Percentiles rank a stretch among this genome's conserved stretches.
Evolutionary conservation across 768 basidiomycete genomes (phyloP).

Genomic region (Steccherinum ochraceum): DNA sequence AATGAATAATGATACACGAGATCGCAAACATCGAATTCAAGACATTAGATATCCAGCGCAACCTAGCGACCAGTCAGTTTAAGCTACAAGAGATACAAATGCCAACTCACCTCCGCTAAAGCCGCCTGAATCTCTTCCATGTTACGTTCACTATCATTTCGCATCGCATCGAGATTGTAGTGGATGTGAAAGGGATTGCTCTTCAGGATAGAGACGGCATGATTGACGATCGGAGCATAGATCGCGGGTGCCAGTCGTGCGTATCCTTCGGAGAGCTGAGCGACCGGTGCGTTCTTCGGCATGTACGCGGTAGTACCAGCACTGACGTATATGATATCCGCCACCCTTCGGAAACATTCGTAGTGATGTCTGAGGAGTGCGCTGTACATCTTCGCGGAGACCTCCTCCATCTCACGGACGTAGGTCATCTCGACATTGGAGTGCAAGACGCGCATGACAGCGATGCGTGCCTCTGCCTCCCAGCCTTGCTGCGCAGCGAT

Average conservation of each 20-base stretch:
- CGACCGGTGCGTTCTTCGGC: background rate
- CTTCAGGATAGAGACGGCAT: background rate
- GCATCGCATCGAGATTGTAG: background rate
- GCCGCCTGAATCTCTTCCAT: background rate
- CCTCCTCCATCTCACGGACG: conserved; percentile 9
- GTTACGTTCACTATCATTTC: background rate
- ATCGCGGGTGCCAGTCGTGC: background rate
- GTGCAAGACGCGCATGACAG: background rate
- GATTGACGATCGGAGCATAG: background rate
- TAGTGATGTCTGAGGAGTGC: conserved; percentile 4
- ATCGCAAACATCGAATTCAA: too few relatives aligned
- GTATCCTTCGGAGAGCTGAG: background rate
- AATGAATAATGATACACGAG: too few relatives aligned
- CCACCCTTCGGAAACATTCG: background rate
- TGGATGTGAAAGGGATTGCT: background rate
- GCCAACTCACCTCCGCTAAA: background rate
- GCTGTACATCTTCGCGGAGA: conserved; percentile 4
- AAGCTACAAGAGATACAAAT: background rate
- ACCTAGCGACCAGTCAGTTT: too few relatives aligned
- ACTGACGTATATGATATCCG: background rate
- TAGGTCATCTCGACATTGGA: conserved; percentile 3
- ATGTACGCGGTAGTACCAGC: too few relatives aligned
- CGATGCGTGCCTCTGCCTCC: conserved; percentile 1
- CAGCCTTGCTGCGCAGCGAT: conserved; percentile 5
- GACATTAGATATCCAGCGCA: too few relatives aligned